Conservation (phyloP, 148 eudicot genomes). For the Vaccinium darrowii region DNA sequence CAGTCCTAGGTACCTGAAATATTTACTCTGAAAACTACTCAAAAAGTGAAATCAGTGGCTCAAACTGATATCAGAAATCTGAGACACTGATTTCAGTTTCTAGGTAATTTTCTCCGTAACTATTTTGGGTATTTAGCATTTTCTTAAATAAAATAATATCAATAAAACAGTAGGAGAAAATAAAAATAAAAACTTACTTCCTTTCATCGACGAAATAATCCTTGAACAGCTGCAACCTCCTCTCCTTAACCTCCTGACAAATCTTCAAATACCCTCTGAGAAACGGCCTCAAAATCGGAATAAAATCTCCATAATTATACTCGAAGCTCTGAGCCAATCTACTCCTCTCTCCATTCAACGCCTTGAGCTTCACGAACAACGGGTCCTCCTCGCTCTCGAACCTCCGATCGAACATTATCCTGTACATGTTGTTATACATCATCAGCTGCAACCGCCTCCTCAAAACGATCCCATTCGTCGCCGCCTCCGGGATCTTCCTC, state of each 20-base stretch:
- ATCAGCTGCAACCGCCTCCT: conserved; percentile 56
- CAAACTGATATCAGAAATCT: no score
- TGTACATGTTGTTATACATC: conserved; percentile 77
- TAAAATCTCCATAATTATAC: conserved; percentile 78
- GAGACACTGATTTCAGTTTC: no score
- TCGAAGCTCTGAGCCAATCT: conserved; percentile 76
- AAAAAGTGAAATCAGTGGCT: no score
- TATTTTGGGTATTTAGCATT: no score
- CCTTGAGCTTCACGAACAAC: conserved; percentile 53
- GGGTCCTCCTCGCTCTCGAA: conserved; percentile 73
- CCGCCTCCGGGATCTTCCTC: conserved; percentile 45
- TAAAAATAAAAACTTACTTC: conserved; percentile 39
- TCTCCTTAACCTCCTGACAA: conserved; percentile 57
- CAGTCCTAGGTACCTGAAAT: no score
- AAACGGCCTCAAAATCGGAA: conserved; percentile 70
- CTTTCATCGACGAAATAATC: conserved; percentile 68
- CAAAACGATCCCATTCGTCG: conserved; percentile 51
- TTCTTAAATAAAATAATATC: no score
- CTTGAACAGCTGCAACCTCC: conserved; percentile 67
- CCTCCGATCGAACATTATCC: conserved; percentile 67
- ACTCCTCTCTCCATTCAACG: conserved; percentile 72
- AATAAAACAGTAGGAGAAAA: neutral
- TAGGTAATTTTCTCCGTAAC: no score
- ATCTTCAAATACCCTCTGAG: conserved; percentile 65
- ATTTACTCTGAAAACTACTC: no score